Evolutionary conservation across 306 rosid genomes (phyloP).

Genomic region (Prunus padus): DNA sequence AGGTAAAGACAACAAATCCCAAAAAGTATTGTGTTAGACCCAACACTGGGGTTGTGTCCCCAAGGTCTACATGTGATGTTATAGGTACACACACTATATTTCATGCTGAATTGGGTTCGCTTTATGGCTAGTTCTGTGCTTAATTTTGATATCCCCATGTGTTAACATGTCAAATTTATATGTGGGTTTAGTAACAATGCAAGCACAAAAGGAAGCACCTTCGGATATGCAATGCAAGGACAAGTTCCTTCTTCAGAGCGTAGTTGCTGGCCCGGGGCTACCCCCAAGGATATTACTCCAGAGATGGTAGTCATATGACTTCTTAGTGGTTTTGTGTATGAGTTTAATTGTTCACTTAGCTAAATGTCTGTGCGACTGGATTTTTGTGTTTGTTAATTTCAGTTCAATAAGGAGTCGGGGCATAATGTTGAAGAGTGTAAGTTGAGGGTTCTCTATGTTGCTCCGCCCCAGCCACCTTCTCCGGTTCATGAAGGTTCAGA

Average conservation of each 20-base stretch:
- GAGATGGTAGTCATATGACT: slow-evolving; percentile 56
- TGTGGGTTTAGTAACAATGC: slow-evolving; percentile 71
- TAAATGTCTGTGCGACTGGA: neutral
- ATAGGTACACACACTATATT: slow-evolving; percentile 43
- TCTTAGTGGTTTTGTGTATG: neutral
- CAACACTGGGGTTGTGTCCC: slow-evolving; percentile 84
- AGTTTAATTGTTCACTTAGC: neutral
- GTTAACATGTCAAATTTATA: slow-evolving; percentile 1
- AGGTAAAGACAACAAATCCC: slow-evolving; percentile 95
- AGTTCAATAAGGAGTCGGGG: slow-evolving; percentile 82
- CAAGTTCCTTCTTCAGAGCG: slow-evolving; percentile 89
- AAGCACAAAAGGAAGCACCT: slow-evolving; percentile 85
- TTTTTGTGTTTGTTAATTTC: slow-evolving; percentile 25
- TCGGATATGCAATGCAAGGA: slow-evolving; percentile 87
- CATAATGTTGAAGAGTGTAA: slow-evolving; percentile 72
- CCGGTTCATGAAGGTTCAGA: slow-evolving; percentile 90
- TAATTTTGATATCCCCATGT: neutral
- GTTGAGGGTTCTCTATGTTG: slow-evolving; percentile 77
- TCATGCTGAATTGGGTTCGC: slow-evolving; percentile 10
- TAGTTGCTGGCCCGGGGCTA: slow-evolving; percentile 55
- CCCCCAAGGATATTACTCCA: slow-evolving; percentile 58
- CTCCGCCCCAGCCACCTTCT: slow-evolving; percentile 81
- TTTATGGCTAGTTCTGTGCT: neutral
- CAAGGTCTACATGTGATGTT: slow-evolving; percentile 80
- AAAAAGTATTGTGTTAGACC: slow-evolving; percentile 97